Percentiles rank a stretch among this genome's conserved stretches.
Conservation (phyloP, 2,329 filamentous ascomycete genomes). For the Xylaria sp. region DNA sequence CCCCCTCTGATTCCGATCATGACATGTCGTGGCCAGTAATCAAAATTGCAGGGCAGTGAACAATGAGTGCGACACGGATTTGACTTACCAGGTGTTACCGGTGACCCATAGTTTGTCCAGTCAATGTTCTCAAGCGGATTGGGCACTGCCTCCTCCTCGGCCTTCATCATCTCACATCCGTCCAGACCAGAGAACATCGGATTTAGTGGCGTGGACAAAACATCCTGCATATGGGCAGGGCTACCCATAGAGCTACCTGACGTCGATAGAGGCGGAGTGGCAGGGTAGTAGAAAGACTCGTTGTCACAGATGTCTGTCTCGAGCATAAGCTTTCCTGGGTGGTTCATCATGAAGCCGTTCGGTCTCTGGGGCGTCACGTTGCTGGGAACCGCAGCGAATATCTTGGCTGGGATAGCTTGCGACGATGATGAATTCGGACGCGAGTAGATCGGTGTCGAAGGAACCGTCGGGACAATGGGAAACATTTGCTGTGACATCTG, state of each 20-base stretch:
- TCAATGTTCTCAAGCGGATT: conserved; percentile 77
- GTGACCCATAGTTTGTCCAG: conserved; percentile 78
- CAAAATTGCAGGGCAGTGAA: neutral
- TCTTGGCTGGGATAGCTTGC: conserved; percentile 57
- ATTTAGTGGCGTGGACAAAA: conserved; percentile 83
- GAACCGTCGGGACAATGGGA: conserved; percentile 62
- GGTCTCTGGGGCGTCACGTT: conserved; percentile 82
- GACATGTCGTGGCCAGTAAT: neutral
- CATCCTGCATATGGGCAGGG: conserved; percentile 73
- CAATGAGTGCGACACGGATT: neutral
- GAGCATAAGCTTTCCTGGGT: conserved; percentile 61
- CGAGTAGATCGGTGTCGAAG: conserved; percentile 68
- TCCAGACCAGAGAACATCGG: conserved; percentile 77
- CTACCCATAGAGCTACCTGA: conserved; percentile 86
- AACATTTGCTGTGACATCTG: conserved; percentile 59
- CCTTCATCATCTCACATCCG: conserved; percentile 69
- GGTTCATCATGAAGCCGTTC: conserved; percentile 57
- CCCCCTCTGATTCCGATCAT: neutral
- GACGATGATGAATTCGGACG: conserved; percentile 70
- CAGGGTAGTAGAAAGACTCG: conserved; percentile 74
- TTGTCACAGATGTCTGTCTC: conserved; percentile 74
- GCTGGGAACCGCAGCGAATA: conserved; percentile 63
- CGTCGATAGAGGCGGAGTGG: conserved; percentile 85
- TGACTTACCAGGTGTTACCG: conserved; percentile 86
- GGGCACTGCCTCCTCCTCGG: conserved; percentile 71